Conservation (phyloP, 2,329 filamentous ascomycete genomes). For the Exophiala sp. region DNA sequence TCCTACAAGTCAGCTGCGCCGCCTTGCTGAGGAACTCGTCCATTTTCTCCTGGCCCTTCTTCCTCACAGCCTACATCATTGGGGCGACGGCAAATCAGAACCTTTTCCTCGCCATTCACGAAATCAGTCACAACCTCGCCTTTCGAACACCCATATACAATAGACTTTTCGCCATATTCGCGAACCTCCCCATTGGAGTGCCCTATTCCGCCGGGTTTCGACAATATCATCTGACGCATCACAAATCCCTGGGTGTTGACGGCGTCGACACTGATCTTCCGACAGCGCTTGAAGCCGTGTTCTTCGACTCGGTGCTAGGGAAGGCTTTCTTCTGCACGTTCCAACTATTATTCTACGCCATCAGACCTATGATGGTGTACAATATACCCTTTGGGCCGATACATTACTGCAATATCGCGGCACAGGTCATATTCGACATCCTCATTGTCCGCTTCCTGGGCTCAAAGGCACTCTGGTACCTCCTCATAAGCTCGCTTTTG, state of each 20-base stretch:
- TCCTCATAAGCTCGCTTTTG: constrained; percentile 86
- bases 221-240: constrained; percentile 96
- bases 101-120: constrained; percentile 95
- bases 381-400: constrained; percentile 80
- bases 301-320: constrained; percentile 87
- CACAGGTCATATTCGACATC: constrained; percentile 76
- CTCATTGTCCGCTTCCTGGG: constrained; percentile 61
- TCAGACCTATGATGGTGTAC: constrained; percentile 94
- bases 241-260: constrained; percentile 96
- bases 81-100: constrained; percentile 98
- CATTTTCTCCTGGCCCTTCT: constrained; percentile 79
- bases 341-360: constrained; percentile 97
- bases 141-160: constrained; percentile 80
- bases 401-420: constrained; percentile 74
- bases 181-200: constrained; percentile 91
- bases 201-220: constrained; percentile 96
- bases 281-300: constrained; percentile 82
- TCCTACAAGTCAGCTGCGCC: constrained; percentile 73
- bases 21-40: constrained; percentile 72
- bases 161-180: constrained; percentile 82
- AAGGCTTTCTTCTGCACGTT: constrained; percentile 99
- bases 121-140: constrained; percentile 96
- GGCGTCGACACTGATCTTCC: constrained; percentile 95
- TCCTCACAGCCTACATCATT: constrained; percentile 82
- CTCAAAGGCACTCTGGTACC: constrained; percentile 68